Conservation (phyloP, 805 yeast genomes). For the Wickerhamiella siamensis region DNA sequence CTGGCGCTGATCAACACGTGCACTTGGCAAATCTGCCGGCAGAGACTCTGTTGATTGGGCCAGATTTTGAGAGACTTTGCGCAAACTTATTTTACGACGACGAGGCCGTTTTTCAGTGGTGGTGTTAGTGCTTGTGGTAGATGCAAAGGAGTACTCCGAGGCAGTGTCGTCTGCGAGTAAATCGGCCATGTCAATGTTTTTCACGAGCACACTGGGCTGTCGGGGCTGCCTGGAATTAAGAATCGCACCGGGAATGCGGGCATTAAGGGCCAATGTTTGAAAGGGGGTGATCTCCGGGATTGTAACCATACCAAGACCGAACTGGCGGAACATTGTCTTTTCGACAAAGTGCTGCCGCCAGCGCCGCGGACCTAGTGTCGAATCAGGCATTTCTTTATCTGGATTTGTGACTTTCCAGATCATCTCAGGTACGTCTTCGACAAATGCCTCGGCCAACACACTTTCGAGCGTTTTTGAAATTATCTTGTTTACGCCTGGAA, state of each 20-base stretch:
- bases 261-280: constrained; percentile 11
- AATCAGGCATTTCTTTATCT: constrained; percentile 13
- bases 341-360: constrained; percentile 13
- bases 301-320: background rate
- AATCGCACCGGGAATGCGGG: constrained; percentile 4
- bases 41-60: background rate
- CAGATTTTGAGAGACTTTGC: constrained; percentile 3
- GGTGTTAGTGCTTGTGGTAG: background rate
- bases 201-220: background rate
- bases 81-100: constrained; percentile 12
- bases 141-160: background rate
- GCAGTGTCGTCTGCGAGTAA: background rate
- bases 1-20: background rate
- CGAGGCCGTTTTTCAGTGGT: constrained; percentile 5
- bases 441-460: constrained; percentile 19
- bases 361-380: constrained; percentile 16
- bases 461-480: constrained; percentile 15
- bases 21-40: background rate
- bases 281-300: constrained; percentile 4
- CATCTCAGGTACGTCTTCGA: constrained; percentile 25
- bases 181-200: constrained; percentile 1
- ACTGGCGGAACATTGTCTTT: background rate
- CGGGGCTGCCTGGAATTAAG: background rate
- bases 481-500: constrained; percentile 21
- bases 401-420: constrained; percentile 20